Evolutionary conservation across 2,329 filamentous ascomycete species (phyloP).

Genomic region (Xylaria sp.): DNA sequence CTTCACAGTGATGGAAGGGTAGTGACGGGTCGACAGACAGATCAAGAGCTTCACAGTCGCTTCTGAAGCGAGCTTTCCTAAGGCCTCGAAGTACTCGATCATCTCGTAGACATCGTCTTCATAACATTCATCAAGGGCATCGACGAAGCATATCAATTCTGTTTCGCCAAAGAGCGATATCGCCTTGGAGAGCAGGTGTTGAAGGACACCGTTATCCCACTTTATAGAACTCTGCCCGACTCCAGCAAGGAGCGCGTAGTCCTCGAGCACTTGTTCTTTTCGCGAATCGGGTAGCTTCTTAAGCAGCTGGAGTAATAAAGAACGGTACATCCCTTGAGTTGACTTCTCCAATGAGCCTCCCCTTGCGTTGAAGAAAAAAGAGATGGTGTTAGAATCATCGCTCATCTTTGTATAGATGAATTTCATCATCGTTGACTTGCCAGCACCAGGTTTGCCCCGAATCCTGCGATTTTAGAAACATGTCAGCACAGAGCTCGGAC

Average conservation of each 20-base stretch:
- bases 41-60: neutral
- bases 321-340: conserved; percentile 55
- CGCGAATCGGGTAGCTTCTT: conserved; percentile 41
- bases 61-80: conserved; percentile 39
- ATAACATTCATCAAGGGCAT: conserved; percentile 55
- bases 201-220: conserved; percentile 2
- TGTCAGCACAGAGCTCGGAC: neutral
- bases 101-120: conserved; percentile 50
- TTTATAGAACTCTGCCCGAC: neutral
- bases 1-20: conserved; percentile 42
- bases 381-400: conserved; percentile 23
- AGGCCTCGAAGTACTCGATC: conserved; percentile 49
- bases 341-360: conserved; percentile 52
- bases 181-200: neutral
- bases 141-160: conserved; percentile 29
- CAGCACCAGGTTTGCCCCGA: conserved; percentile 49
- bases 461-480: conserved; percentile 37
- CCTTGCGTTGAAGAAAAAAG: conserved; percentile 57
- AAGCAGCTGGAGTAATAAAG: conserved; percentile 54
- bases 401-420: conserved; percentile 34
- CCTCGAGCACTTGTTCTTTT: conserved; percentile 27
- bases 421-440: conserved; percentile 54
- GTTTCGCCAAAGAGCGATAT: conserved; percentile 5
- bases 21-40: conserved; percentile 14
- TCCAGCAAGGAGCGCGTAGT: neutral